Conservation (phyloP, 306 rosid genomes). For the Quercus wislizeni region DNA sequence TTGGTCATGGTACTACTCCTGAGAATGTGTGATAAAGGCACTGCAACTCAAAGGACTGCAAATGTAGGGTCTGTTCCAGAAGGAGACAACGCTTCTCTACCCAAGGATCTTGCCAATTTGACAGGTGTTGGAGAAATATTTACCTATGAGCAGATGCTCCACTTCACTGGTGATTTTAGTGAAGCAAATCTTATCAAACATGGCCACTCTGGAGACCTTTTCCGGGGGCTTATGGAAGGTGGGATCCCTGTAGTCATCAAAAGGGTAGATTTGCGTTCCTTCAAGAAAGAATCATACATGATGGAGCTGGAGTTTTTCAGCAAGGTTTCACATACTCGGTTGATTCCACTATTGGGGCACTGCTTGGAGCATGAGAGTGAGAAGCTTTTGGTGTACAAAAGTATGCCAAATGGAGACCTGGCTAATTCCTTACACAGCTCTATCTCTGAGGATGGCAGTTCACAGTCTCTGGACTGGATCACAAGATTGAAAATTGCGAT, state of each 20-base stretch:
- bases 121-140: constrained; percentile 60
- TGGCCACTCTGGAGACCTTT: constrained; percentile 92
- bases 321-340: constrained; percentile 71
- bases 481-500: constrained; percentile 88
- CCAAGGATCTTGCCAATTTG: constrained; percentile 41
- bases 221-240: constrained; percentile 46
- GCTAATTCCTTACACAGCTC: constrained; percentile 64
- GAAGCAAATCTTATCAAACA: constrained; percentile 69
- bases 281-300: constrained; percentile 51
- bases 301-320: constrained; percentile 62
- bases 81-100: constrained; percentile 43
- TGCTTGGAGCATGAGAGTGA: constrained; percentile 78
- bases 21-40: constrained; percentile 32
- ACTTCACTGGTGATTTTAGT: constrained; percentile 52
- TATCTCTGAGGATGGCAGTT: constrained; percentile 36
- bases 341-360: constrained; percentile 84
- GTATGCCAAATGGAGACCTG: constrained; percentile 85
- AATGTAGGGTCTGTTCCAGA: constrained; percentile 50
- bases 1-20: constrained; percentile 47
- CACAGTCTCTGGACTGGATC: constrained; percentile 85
- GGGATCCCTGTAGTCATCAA: constrained; percentile 72
- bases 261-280: constrained; percentile 52
- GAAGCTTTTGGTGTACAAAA: constrained; percentile 77
- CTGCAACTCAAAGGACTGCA: constrained; percentile 36
- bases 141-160: constrained; percentile 64